Evolutionary conservation across 2,329 filamentous ascomycete genomes (phyloP).

Genomic region (Xylariaceae sp.): DNA sequence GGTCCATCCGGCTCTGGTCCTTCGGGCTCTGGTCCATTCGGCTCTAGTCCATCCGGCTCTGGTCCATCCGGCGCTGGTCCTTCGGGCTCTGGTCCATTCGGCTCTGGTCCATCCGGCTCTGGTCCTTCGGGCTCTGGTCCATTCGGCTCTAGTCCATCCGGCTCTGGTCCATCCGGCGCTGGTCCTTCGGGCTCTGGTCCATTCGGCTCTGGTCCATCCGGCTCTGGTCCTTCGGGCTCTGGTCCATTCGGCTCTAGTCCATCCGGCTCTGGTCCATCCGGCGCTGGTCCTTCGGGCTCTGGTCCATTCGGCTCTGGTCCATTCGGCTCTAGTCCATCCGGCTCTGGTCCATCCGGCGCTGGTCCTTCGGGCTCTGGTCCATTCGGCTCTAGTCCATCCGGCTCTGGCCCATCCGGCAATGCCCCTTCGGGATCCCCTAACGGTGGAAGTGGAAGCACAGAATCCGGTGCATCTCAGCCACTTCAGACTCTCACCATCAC

Average conservation of each 20-base stretch:
- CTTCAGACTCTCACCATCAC: background rate
- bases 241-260: background rate
- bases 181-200: no score
- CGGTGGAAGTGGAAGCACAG: background rate
- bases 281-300: background rate
- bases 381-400: slow-evolving; percentile 13
- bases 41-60: no score
- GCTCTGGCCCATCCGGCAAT: background rate
- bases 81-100: no score
- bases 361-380: slow-evolving; percentile 7
- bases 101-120: no score
- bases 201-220: no score
- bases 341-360: slow-evolving; percentile 12
- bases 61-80: no score
- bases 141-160: no score
- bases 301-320: background rate
- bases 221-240: background rate
- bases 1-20: no score
- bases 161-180: no score
- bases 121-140: no score
- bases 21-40: no score
- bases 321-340: slow-evolving; percentile 3
- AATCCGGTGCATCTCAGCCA: background rate
- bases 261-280: background rate
- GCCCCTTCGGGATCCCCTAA: background rate